Evolutionary conservation across 2,329 filamentous ascomycete species (phyloP).

Genomic region (Sarocladium oryzae): DNA sequence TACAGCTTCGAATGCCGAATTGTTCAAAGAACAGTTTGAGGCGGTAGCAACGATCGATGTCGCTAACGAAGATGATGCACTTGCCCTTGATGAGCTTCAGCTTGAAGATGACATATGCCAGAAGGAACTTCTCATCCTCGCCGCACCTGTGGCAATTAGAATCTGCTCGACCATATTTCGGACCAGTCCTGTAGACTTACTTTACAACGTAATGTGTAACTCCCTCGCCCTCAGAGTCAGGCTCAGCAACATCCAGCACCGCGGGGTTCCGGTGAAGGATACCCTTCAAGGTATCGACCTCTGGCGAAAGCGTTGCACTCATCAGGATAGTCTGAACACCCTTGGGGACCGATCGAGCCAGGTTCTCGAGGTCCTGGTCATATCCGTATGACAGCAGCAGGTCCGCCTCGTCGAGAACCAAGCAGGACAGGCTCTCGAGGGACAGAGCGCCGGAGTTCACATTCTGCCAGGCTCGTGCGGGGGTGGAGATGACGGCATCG

Average conservation of each 20-base stretch:
- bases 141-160: conserved; percentile 52
- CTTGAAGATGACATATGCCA: conserved; percentile 93
- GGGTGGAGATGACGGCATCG: conserved; percentile 87
- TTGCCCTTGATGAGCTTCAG: conserved; percentile 91
- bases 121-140: conserved; percentile 95
- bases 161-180: neutral
- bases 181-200: too few species aligned
- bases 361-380: conserved; percentile 76
- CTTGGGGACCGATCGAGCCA: conserved; percentile 72
- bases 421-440: conserved; percentile 62
- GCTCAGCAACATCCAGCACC: conserved; percentile 75
- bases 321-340: conserved; percentile 87
- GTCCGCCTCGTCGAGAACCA: conserved; percentile 93
- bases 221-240: conserved; percentile 67
- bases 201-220: conserved; percentile 85
- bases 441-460: conserved; percentile 60
- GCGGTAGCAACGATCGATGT: conserved; percentile 83
- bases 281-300: conserved; percentile 77
- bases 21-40: conserved; percentile 95
- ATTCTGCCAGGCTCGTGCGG: conserved; percentile 73
- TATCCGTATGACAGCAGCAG: conserved; percentile 91
- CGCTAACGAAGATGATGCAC: conserved; percentile 64
- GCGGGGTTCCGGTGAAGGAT: conserved; percentile 75
- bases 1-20: conserved; percentile 88
- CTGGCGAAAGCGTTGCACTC: conserved; percentile 84